Base-by-base conservation (phyloP, 2,329 filamentous ascomycete species). In the Lithohypha guttulata region DNA sequence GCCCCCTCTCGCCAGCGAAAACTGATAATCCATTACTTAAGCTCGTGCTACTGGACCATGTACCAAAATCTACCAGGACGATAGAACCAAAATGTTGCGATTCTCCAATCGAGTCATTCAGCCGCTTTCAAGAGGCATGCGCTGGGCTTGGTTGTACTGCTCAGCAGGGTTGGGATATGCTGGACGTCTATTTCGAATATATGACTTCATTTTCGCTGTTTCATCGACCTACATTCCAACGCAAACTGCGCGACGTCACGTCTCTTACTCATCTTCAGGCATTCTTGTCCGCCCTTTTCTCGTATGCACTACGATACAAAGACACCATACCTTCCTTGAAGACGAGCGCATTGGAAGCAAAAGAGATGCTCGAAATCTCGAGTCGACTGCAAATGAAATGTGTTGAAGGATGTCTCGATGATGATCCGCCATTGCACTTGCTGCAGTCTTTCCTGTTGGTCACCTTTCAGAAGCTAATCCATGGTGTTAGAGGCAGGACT, bases 391-490 rank as follows among this genome's bases (percentile, higher is more conserved):
- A 56, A 9, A 51, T 60, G n/a, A 45, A 55, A 28, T 53, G 55
- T 1, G 43, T 62, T 4, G 44, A 42, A 10, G 53, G 55, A 18
- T 58, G 53, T 38, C 52, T 45, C 6, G 59, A 62, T 37, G 47
- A 55, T 18, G 41, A 51, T 3, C 55, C 59, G 2, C 53, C 58
- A 1, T 46, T 63, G 14, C 58, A 52, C 39, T 39, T 63, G 11
- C 43, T 64, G 6, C 61, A 64, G 42, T 55, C 61, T 2, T 34
- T 55, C 23, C 55, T 61, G 22, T 36, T 63, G 2, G 49, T 51
- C 6, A 56, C 59, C 2, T 56, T 56, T 43, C 59, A 55, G 36
- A 55, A 59, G 25, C 52, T 63, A 7, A 57, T 53, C 1, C 50
- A 52, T 14, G 56, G 58, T 15, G 61, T 63, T 2, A 54, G 52